Conservation (phyloP, 2,329 filamentous ascomycete genomes). For the Aaosphaeria arxii region DNA sequence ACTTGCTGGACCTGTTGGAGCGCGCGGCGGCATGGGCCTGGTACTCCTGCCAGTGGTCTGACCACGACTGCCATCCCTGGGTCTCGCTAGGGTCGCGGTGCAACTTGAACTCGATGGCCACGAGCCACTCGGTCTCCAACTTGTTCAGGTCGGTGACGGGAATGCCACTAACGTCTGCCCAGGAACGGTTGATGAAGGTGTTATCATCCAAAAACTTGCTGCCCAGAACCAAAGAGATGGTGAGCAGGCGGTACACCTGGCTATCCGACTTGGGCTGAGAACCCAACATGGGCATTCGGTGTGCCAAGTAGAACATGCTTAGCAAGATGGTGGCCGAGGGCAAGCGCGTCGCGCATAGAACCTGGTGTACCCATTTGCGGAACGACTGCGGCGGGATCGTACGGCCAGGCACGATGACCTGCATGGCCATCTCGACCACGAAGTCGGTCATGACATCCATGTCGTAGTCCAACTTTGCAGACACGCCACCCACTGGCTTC, state of each 20-base stretch:
- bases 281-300: conserved; percentile 74
- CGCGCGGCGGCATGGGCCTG: conserved; percentile 48
- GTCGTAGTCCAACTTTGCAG: conserved; percentile 92
- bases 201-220: conserved; percentile 98
- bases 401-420: conserved; percentile 63
- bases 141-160: conserved; percentile 78
- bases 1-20: conserved; percentile 37
- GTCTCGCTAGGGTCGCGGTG: conserved; percentile 80
- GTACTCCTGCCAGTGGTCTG: conserved; percentile 65
- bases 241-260: conserved; percentile 83
- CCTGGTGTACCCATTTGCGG: conserved; percentile 88
- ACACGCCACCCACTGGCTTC: conserved; percentile 78
- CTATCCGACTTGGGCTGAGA: conserved; percentile 52
- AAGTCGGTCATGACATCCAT: conserved; percentile 96
- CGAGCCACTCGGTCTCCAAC: conserved; percentile 85
- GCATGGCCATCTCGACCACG: conserved; percentile 82
- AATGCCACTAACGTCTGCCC: conserved; percentile 93
- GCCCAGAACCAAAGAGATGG: conserved; percentile 77
- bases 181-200: conserved; percentile 95
- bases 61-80: conserved; percentile 67
- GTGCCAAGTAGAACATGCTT: conserved; percentile 84
- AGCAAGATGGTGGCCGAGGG: conserved; percentile 89
- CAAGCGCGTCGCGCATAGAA: conserved; percentile 83
- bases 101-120: conserved; percentile 76
- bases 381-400: conserved; percentile 66